Conservation (phyloP, 208 protist species). For the Leishmania major region DNA sequence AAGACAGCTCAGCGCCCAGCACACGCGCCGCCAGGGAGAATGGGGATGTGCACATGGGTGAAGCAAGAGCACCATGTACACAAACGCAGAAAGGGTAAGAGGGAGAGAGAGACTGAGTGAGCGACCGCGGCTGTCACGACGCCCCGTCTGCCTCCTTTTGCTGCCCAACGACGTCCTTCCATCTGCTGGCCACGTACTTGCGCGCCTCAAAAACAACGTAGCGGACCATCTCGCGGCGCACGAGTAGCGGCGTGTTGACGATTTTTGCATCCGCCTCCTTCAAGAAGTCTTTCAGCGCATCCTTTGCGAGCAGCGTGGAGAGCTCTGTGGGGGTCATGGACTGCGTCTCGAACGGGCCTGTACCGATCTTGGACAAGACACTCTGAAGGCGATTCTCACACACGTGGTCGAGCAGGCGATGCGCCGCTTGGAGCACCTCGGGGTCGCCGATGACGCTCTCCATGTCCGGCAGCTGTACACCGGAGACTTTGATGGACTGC, state of each 20-base stretch:
- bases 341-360: constrained; percentile 71
- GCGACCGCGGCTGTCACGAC: not conserved
- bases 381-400: constrained; percentile 83
- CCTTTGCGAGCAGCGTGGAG: constrained; percentile 71
- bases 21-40: not conserved
- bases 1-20: not conserved
- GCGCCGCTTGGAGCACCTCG: constrained; percentile 37
- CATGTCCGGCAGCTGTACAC: constrained; percentile 75
- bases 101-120: not conserved
- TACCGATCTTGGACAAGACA: constrained; percentile 85
- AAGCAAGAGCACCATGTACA: not conserved
- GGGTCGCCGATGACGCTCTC: constrained; percentile 69
- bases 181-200: constrained; percentile 55
- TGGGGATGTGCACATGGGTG: not conserved
- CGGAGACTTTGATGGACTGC: constrained; percentile 47
- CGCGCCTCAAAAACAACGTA: constrained; percentile 72
- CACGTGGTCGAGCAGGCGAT: constrained; percentile 65
- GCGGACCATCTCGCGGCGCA: constrained; percentile 64
- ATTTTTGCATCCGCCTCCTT: constrained; percentile 70
- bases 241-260: constrained; percentile 60
- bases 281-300: constrained; percentile 85
- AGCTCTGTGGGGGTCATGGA: constrained; percentile 65
- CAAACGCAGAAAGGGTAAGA: not conserved
- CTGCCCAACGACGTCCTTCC: constrained; percentile 50
- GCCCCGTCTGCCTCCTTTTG: constrained; percentile 8